Percentiles rank a stretch among this genome's conserved stretches.
Evolutionary conservation across 192 early-diverging fungal species (phyloP).

Genomic region (Coemansia furcata): DNA sequence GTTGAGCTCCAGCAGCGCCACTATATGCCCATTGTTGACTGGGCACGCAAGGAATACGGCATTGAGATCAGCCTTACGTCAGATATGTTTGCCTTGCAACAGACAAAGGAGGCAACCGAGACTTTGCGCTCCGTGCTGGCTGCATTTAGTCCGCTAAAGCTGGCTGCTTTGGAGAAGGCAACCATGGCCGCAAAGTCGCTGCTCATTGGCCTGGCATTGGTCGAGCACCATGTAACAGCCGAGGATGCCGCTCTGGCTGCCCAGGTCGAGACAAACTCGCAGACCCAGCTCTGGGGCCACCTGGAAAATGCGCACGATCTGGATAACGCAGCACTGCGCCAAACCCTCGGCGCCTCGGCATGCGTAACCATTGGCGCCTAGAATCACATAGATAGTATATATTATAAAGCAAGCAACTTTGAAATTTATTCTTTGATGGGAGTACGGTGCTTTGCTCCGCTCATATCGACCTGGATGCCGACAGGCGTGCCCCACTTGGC

Average conservation of each 20-base stretch:
- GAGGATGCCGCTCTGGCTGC: constrained; percentile 78
- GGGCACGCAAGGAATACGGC: constrained; percentile 65
- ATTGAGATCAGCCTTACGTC: constrained; percentile 71
- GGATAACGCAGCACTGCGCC: constrained; percentile 56
- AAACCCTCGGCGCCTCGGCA: constrained; percentile 74
- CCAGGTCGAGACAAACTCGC: constrained; percentile 78
- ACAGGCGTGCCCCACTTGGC: constrained; percentile 44
- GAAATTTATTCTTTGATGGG: constrained; percentile 30
- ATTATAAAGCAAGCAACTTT: neutral
- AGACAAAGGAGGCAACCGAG: constrained; percentile 60
- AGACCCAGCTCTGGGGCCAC: constrained; percentile 90
- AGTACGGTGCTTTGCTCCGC: constrained; percentile 20
- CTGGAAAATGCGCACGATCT: constrained; percentile 71
- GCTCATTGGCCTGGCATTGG: constrained; percentile 83
- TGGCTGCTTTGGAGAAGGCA: constrained; percentile 88
- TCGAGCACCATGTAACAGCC: constrained; percentile 69
- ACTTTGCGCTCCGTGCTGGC: constrained; percentile 58
- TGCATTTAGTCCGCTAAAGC: constrained; percentile 63
- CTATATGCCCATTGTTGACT: constrained; percentile 79
- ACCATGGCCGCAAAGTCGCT: constrained; percentile 87
- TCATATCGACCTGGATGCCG: constrained; percentile 37
- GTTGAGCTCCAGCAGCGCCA: constrained; percentile 74
- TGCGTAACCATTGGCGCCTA: constrained; percentile 51
- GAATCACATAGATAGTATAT: neutral
- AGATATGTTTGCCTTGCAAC: constrained; percentile 67